These are phyloP conservation scores for Pestalotiopsis fici DNA, from an alignment of 2,329 filamentous ascomycete genomes.

Conservation along the genomic window DNA sequence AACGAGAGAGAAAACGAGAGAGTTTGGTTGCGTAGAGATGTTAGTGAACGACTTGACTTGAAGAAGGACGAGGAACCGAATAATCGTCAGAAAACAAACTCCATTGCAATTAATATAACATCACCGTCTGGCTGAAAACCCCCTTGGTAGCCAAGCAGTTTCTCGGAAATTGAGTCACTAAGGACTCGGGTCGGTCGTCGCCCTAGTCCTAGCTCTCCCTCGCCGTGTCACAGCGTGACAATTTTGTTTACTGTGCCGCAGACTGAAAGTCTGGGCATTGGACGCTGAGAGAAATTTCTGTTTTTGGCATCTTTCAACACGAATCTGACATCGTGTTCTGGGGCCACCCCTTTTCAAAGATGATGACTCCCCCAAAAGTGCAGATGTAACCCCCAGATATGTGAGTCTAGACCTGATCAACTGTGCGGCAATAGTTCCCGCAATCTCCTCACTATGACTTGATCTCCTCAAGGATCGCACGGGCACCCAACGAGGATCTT, in stretches of 20 bases:
- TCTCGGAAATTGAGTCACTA: not conserved
- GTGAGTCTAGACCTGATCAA: not conserved
- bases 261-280: not conserved
- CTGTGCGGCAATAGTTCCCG: not conserved
- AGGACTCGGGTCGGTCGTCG: not conserved
- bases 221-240: not conserved
- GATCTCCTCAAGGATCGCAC: not conserved
- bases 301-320: not conserved
- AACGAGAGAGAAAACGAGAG: not conserved
- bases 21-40: not conserved
- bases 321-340: not conserved
- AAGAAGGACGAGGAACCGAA: not conserved
- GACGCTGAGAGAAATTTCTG: not conserved
- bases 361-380: no score
- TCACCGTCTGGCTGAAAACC: not conserved
- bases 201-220: not conserved
- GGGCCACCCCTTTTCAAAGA: not conserved
- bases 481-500: not conserved
- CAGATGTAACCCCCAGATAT: no score
- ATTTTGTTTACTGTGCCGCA: not conserved
- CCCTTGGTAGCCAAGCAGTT: not conserved
- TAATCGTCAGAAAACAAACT: not conserved
- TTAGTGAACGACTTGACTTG: not conserved
- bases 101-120: not conserved
- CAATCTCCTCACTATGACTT: not conserved